These are phyloP conservation scores for Petasospora fabianii DNA, from an alignment of 1,139 yeast species.

Conservation along the genomic window DNA sequence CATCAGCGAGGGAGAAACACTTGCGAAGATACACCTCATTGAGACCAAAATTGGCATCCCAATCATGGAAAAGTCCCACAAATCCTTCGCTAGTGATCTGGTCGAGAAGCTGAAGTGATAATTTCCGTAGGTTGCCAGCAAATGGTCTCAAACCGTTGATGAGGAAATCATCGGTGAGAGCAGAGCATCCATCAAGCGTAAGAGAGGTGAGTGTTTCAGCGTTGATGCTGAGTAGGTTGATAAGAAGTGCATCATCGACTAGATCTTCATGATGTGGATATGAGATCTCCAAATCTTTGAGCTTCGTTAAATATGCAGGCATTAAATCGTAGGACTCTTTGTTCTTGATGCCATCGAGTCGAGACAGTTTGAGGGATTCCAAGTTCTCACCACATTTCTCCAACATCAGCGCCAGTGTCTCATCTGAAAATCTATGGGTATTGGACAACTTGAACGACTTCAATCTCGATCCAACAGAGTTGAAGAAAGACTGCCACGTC, in stretches of 20 bases:
- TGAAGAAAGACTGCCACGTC: constrained; percentile 75
- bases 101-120: constrained; percentile 54
- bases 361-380: constrained; percentile 48
- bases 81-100: constrained; percentile 67
- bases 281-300: constrained; percentile 64
- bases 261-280: constrained; percentile 63
- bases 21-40: constrained; percentile 59
- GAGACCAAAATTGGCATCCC: constrained; percentile 55
- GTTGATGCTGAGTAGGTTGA: constrained; percentile 57
- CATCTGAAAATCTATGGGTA: constrained; percentile 78
- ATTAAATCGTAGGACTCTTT: constrained; percentile 57
- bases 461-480: constrained; percentile 42
- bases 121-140: constrained; percentile 48
- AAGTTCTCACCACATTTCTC: constrained; percentile 59
- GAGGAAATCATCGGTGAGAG: constrained; percentile 62
- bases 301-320: constrained; percentile 55
- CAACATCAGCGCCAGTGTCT: constrained; percentile 58
- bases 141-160: constrained; percentile 56
- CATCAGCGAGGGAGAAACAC: constrained; percentile 63
- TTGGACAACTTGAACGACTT: constrained; percentile 62
- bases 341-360: constrained; percentile 67
- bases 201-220: constrained; percentile 61
- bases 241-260: constrained; percentile 65
- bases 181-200: constrained; percentile 67
- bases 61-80: constrained; percentile 49